Percentiles rank a stretch among this genome's conserved stretches.
These are phyloP conservation scores for Russula sp. DNA, from an alignment of 768 basidiomycete species.

Conservation along the genomic window DNA sequence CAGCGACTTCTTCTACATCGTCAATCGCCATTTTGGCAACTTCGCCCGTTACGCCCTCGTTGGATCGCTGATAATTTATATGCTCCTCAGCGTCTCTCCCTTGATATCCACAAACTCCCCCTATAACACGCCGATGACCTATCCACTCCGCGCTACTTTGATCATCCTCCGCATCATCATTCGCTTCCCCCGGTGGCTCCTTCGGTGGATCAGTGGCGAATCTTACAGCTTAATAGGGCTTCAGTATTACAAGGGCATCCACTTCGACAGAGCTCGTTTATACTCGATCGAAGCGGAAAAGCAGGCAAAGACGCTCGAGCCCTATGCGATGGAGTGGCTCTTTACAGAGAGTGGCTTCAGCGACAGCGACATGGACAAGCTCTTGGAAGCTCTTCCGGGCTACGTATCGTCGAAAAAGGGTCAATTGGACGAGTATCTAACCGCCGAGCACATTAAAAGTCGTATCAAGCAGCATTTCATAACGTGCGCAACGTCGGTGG, in stretches of 20 bases:
- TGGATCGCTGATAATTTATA: neutral
- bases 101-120: slow-evolving; percentile 15
- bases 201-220: neutral
- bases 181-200: neutral
- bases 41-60: slow-evolving; percentile 7
- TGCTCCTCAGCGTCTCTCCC: slow-evolving; percentile 19
- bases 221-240: neutral
- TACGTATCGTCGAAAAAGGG: slow-evolving; percentile 5
- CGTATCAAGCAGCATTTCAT: slow-evolving; percentile 15
- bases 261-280: slow-evolving; percentile 1
- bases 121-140: slow-evolving; percentile 20
- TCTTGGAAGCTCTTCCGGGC: slow-evolving; percentile 18
- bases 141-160: neutral
- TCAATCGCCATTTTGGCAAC: neutral
- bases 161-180: neutral
- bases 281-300: neutral
- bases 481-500: slow-evolving; percentile 11
- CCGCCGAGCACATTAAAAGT: neutral
- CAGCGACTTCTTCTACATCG: slow-evolving; percentile 14
- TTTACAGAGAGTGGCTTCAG: slow-evolving; percentile 16
- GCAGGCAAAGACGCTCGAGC: slow-evolving; percentile 2
- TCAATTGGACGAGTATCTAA: neutral
- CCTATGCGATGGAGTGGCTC: slow-evolving; percentile 16
- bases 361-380: slow-evolving; percentile 20
- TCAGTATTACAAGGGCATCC: slow-evolving; percentile 2